Evolutionary conservation across 2,329 filamentous ascomycete genomes (phyloP).

Genomic region (Cercospora zeae-maydis): DNA sequence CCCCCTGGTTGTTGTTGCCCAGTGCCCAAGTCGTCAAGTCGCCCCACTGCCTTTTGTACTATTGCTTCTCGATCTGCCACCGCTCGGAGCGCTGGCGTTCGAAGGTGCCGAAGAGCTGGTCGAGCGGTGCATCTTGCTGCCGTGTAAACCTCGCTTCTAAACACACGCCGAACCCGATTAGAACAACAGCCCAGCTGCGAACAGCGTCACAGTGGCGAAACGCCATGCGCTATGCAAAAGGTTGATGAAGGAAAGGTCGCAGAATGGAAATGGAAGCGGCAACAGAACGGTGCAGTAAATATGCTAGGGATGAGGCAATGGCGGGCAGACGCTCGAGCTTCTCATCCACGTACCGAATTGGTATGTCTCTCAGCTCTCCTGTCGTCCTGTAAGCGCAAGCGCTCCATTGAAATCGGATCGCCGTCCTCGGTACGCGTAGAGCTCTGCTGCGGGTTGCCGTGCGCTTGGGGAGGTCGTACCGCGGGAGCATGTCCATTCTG

Average conservation of each 20-base stretch:
- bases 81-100: constrained; percentile 9
- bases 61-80: constrained; percentile 24
- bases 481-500: constrained; percentile 30
- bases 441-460: constrained; percentile 35
- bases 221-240: constrained; percentile 19
- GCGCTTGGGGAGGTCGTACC: constrained; percentile 32
- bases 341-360: constrained; percentile 39
- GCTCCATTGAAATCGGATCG: constrained; percentile 77
- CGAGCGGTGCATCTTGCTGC: constrained; percentile 25
- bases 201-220: constrained; percentile 2
- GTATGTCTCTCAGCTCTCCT: constrained; percentile 46
- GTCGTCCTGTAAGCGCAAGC: constrained; percentile 83
- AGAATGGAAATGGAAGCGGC: constrained; percentile 14
- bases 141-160: constrained; percentile 25
- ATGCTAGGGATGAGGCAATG: constrained; percentile 24
- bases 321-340: constrained; percentile 20
- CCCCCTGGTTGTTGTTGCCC: constrained; percentile 1
- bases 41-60: constrained; percentile 20
- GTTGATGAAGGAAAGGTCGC: background rate
- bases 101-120: constrained; percentile 13
- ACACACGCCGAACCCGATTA: constrained; percentile 24
- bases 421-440: constrained; percentile 64
- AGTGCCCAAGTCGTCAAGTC: constrained; percentile 7
- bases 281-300: constrained; percentile 14
- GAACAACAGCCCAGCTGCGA: constrained; percentile 23